Evolutionary conservation across 306 rosid genomes (phyloP), one percentile per base, ranked within the genome.

Genomic region (Glycine latifolia): DNA sequence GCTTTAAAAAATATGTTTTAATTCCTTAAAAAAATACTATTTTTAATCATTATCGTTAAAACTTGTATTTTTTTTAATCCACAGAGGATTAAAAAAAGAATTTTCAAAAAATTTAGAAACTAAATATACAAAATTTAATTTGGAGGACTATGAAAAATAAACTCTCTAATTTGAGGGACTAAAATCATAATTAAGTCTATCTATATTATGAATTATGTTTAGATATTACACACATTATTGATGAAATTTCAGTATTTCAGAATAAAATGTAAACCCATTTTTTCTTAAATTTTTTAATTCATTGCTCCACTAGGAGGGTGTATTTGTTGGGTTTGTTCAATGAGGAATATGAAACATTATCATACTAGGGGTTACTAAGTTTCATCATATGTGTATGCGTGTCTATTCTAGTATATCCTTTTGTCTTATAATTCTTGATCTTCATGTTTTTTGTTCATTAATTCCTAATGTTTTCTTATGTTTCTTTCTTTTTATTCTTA

Each of bases 271-370:
- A 63, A 48, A 68, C 33, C 17, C 5, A 20, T 4, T 8, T 59
- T 59, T 71, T 1, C 3, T 7, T 1, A 1, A 17, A 59, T 17
- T 48, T 46, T 66, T 63, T 20, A 46, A 78, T 48, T 78, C 35
- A 37, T 54, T 53, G 52, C 54, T 69, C 50, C 76, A 4, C 8
- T 0, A 35, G 4, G 0, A 35, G 39, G 3, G 39, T 17, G 43
- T 73, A 9, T 63, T 65, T 81, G 67, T 76, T 70, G 17, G 20
- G 54, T 8, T 54, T 81, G 5, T 9, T 75, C 20, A 69, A 48
- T 50, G 15, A 79, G 50, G 15, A 73, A 68, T 66, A 15, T 31
- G 62, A 14, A 50, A 71, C 7, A 31, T 15, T 12, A 16, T 55
- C 35, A 53, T 81, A 54, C 26, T 76, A 17, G 33, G 4, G n/a